Conservation (phyloP, 1,284 basidiomycete species). For the Fistulinella staudtii region DNA sequence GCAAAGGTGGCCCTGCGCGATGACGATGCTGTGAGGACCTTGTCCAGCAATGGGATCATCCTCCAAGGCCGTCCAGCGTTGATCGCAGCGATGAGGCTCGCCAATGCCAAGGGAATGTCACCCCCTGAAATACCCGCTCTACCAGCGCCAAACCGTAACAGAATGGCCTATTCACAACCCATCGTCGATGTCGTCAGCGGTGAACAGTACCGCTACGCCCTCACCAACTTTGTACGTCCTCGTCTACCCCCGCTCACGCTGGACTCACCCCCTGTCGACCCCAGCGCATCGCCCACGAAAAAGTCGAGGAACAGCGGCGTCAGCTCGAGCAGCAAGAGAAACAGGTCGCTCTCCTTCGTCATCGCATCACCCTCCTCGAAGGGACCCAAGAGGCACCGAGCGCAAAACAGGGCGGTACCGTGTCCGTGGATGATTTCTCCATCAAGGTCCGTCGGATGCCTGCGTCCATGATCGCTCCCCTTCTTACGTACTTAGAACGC, state of each 20-base stretch:
- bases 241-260: neutral
- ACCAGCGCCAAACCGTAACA: neutral
- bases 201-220: constrained; percentile 73
- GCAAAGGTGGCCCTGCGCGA: no score
- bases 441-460: constrained; percentile 55
- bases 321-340: constrained; percentile 80
- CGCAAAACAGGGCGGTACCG: constrained; percentile 48
- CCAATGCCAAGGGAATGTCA: no score
- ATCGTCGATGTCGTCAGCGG: constrained; percentile 60
- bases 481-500: constrained; percentile 45
- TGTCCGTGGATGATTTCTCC: constrained; percentile 80
- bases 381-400: constrained; percentile 41
- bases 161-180: constrained; percentile 24
- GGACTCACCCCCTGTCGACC: neutral
- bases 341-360: constrained; percentile 67
- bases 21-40: no score
- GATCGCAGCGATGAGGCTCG: no score
- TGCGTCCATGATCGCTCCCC: no score
- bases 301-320: constrained; percentile 72
- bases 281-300: constrained; percentile 80
- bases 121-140: no score
- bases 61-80: no score
- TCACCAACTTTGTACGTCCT: constrained; percentile 68
- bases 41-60: no score
- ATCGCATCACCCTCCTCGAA: constrained; percentile 68